Percentiles rank a stretch among this genome's conserved stretches.
Evolutionary conservation across 2,329 filamentous ascomycete species (phyloP).

Genomic region (Colletotrichum karsti): DNA sequence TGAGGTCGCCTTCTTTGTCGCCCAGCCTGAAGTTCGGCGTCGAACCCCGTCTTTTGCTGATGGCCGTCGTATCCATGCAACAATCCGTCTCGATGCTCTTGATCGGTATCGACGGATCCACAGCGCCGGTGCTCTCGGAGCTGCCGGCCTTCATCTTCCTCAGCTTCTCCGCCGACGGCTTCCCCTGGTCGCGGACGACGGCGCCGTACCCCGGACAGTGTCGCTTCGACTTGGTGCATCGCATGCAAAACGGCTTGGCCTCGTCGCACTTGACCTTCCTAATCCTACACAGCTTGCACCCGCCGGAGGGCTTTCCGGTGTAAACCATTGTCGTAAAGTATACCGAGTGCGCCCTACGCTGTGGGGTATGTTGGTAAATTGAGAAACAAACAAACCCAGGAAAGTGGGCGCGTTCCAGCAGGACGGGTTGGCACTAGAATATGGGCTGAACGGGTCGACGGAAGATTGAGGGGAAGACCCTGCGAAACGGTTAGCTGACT

Average conservation of each 20-base stretch:
- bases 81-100: neutral
- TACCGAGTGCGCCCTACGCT: neutral
- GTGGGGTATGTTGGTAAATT: neutral
- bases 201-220: conserved; percentile 34
- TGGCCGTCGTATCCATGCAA: neutral
- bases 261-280: conserved; percentile 67
- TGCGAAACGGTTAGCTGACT: neutral
- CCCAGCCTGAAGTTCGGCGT: conserved; percentile 2
- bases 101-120: neutral
- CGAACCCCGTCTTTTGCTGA: neutral
- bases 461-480: neutral
- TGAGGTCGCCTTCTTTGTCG: conserved; percentile 8
- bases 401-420: neutral
- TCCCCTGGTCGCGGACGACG: conserved; percentile 33
- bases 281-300: conserved; percentile 47
- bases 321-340: conserved; percentile 31
- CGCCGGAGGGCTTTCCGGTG: conserved; percentile 34
- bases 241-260: conserved; percentile 58
- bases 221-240: conserved; percentile 52
- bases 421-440: neutral
- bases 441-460: neutral
- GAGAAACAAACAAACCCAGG: neutral
- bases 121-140: neutral
- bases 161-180: conserved; percentile 27
- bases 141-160: conserved; percentile 6